Evolutionary conservation across 495 filamentous ascomycete genomes (phyloP).

Genomic region (Ramalina peruviana): DNA sequence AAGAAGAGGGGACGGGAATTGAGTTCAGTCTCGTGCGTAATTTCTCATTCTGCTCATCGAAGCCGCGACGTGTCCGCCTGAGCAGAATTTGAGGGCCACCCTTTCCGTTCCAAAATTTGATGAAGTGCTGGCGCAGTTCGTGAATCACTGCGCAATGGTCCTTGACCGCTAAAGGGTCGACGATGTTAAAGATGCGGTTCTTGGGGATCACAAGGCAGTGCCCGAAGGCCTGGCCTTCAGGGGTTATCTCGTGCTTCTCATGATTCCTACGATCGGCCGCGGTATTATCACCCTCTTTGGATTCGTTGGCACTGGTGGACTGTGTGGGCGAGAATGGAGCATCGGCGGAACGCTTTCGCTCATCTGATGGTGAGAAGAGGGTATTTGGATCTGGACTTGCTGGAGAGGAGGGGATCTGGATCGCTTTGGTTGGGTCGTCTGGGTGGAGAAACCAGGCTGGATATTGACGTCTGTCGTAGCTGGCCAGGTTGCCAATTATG

Average conservation of each 20-base stretch:
- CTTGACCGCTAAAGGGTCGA: conserved; percentile 11
- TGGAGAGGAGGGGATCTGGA: neutral
- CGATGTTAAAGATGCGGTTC: conserved; percentile 20
- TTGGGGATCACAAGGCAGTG: conserved; percentile 21
- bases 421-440: neutral
- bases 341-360: neutral
- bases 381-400: neutral
- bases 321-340: conserved; percentile 1
- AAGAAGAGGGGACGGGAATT: too few species aligned
- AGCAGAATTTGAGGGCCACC: conserved; percentile 1
- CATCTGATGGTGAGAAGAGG: too few species aligned
- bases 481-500: conserved; percentile 20
- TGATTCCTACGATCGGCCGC: neutral
- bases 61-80: neutral
- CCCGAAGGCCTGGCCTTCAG: conserved; percentile 19
- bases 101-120: conserved; percentile 6
- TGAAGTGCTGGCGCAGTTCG: conserved; percentile 20
- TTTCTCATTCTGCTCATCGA: conserved; percentile 10
- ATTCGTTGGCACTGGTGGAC: too few species aligned
- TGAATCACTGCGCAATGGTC: conserved; percentile 13
- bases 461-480: conserved; percentile 21
- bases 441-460: conserved; percentile 10
- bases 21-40: neutral
- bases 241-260: neutral
- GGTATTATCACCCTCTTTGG: neutral